Evolutionary conservation across 768 basidiomycete genomes (phyloP).

Genomic region (Crucibulum laeve): DNA sequence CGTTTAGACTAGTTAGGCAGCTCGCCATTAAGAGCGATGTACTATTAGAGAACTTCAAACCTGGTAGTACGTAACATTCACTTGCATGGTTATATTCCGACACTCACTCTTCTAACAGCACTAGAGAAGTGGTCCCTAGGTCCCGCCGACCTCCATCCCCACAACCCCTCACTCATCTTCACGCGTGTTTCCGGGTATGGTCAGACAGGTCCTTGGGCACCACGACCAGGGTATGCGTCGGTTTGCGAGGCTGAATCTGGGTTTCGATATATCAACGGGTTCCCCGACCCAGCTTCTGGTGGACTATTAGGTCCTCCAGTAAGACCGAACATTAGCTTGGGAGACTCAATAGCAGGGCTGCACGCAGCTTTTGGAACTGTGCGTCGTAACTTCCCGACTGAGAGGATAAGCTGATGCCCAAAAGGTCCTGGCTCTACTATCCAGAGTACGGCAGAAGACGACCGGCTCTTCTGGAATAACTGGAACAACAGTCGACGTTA

Average conservation of each 20-base stretch:
- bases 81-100: background rate
- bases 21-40: conserved; percentile 65
- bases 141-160: conserved; percentile 53
- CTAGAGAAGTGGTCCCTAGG: conserved; percentile 69
- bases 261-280: conserved; percentile 70
- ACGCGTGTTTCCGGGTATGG: conserved; percentile 82
- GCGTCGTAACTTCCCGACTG: conserved; percentile 10
- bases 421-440: conserved; percentile 58
- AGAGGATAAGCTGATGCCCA: background rate
- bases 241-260: conserved; percentile 76
- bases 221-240: conserved; percentile 67
- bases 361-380: conserved; percentile 75
- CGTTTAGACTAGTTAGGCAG: conserved; percentile 49
- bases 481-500: conserved; percentile 67
- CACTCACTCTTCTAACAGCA: conserved; percentile 34
- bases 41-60: conserved; percentile 69
- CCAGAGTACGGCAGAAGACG: conserved; percentile 33
- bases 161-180: conserved; percentile 85
- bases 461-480: conserved; percentile 20
- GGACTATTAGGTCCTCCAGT: conserved; percentile 58
- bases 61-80: conserved; percentile 49
- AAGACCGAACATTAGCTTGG: conserved; percentile 68
- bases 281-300: conserved; percentile 49
- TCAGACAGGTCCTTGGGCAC: conserved; percentile 71
- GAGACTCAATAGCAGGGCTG: conserved; percentile 67